Conservation (phyloP, 306 rosid species). For the Ammopiptanthus mongolicus region DNA sequence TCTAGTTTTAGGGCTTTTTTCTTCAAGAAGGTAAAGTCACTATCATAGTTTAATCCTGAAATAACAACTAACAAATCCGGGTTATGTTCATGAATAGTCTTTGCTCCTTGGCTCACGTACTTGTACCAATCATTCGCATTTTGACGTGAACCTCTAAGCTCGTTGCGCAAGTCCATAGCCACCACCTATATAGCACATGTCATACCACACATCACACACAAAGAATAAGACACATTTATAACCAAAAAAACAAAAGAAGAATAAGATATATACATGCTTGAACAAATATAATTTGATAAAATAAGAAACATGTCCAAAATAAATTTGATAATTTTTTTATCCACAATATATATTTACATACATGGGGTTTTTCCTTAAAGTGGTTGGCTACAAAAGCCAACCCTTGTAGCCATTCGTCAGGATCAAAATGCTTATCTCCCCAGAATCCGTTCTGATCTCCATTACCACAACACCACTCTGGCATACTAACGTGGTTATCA, state of each 20-base stretch:
- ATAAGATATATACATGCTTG: too few species aligned
- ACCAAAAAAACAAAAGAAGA: not conserved
- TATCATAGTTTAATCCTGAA: conserved; percentile 37
- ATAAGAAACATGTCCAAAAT: too few species aligned
- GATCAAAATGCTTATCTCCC: conserved; percentile 28
- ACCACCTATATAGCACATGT: conserved; percentile 24
- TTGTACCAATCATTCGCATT: conserved; percentile 31
- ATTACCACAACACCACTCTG: conserved; percentile 34
- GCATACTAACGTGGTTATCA: conserved; percentile 41
- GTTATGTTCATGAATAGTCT: conserved; percentile 24
- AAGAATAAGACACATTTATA: not conserved
- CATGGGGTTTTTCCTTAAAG: conserved; percentile 28
- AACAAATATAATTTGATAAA: too few species aligned
- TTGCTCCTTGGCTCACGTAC: conserved; percentile 34
- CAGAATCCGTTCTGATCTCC: conserved; percentile 39
- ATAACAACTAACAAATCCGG: conserved; percentile 25
- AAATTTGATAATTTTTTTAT: not conserved
- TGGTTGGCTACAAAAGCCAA: conserved; percentile 22
- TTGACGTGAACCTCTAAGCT: conserved; percentile 36
- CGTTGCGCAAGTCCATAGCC: conserved; percentile 44
- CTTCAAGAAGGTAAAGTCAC: conserved; percentile 33
- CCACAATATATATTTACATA: not conserved
- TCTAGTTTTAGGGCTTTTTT: conserved; percentile 2
- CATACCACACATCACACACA: not conserved
- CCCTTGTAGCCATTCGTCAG: conserved; percentile 39